These are phyloP conservation scores for Scorias spongiosa DNA, from an alignment of 2,329 filamentous ascomycete genomes.

Conservation along the genomic window DNA sequence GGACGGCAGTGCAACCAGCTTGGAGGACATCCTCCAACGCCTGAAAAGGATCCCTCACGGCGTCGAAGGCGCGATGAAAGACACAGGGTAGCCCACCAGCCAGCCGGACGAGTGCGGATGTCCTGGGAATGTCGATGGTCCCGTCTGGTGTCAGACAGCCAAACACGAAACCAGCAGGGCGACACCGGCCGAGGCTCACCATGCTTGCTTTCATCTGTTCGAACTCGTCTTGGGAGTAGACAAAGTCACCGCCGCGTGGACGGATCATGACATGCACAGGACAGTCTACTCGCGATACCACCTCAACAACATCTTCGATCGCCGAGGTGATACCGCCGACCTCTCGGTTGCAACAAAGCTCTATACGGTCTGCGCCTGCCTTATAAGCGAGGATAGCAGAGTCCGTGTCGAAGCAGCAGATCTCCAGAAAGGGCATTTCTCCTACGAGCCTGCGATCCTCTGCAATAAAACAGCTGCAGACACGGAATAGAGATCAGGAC, in stretches of 20 bases:
- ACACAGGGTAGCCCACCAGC: constrained; percentile 33
- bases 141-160: constrained; percentile 26
- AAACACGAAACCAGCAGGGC: constrained; percentile 36
- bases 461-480: no score
- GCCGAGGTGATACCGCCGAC: constrained; percentile 30
- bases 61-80: constrained; percentile 41
- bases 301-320: constrained; percentile 11
- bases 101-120: constrained; percentile 25
- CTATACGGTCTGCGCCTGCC: constrained; percentile 35
- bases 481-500: no score
- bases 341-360: constrained; percentile 30
- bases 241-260: constrained; percentile 32
- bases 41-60: constrained; percentile 16
- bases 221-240: constrained; percentile 28
- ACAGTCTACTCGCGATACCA: constrained; percentile 17
- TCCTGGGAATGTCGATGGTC: constrained; percentile 27
- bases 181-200: constrained; percentile 16
- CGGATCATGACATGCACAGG: constrained; percentile 41
- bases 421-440: constrained; percentile 26
- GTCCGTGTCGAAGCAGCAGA: constrained; percentile 32
- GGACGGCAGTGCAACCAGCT: constrained; percentile 31
- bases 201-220: constrained; percentile 29
- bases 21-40: constrained; percentile 24
- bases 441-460: no score
- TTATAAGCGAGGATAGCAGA: constrained; percentile 29